Evolutionary conservation across 352 stramenopile genomes (phyloP).

Genomic region (Pythium periplocum): DNA sequence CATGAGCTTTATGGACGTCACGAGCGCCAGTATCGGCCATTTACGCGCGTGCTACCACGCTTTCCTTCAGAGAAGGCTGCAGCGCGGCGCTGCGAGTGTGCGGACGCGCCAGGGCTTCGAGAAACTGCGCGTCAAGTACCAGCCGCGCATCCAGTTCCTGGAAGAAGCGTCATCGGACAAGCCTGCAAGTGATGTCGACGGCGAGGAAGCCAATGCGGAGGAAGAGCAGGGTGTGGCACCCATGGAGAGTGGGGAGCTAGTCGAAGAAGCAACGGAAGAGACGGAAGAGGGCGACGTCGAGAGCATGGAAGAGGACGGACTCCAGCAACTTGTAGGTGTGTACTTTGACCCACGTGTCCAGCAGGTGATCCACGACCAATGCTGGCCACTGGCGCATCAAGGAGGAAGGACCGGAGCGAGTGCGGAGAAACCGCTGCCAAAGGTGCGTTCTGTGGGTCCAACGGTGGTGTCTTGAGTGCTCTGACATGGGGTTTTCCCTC

Average conservation of each 20-base stretch:
- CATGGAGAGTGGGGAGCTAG: neutral
- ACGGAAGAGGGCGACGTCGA: neutral
- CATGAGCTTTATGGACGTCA: too few species aligned
- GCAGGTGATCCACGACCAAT: constrained; percentile 30
- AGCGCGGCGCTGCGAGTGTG: constrained; percentile 11
- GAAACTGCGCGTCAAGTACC: constrained; percentile 25
- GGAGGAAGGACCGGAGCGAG: constrained; percentile 6
- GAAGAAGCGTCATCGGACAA: constrained; percentile 4
- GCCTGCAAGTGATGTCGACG: neutral
- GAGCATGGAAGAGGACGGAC: constrained; percentile 3
- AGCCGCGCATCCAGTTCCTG: constrained; percentile 21
- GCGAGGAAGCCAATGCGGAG: constrained; percentile 6
- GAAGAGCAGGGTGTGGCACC: neutral
- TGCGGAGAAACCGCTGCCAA: neutral
- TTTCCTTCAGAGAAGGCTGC: constrained; percentile 10
- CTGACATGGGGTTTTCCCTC: neutral
- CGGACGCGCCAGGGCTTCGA: constrained; percentile 18
- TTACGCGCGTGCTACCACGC: constrained; percentile 18
- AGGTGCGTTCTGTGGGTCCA: too few species aligned
- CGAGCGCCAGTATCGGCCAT: neutral
- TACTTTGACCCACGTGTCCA: constrained; percentile 39
- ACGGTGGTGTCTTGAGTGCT: too few species aligned
- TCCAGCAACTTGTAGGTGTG: constrained; percentile 21
- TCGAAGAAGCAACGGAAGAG: neutral
- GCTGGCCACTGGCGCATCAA: constrained; percentile 47